These are phyloP conservation scores for Podospora comata DNA, from an alignment of 495 filamentous ascomycete genomes.

Conservation along the genomic window DNA sequence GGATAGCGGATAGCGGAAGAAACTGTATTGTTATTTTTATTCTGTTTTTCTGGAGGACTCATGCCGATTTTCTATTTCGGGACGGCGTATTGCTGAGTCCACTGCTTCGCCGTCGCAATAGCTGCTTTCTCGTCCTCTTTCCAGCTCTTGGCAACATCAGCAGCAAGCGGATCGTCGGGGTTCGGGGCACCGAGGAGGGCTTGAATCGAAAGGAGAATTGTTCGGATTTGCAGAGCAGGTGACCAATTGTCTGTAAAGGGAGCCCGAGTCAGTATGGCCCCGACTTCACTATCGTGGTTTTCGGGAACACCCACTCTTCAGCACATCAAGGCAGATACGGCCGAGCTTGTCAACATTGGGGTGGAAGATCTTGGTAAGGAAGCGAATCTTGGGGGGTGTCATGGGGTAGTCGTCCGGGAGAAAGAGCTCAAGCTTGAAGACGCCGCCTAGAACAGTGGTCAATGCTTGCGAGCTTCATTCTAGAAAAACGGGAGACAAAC, in stretches of 20 bases:
- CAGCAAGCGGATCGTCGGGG: conserved; percentile 93
- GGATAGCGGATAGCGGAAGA: neutral
- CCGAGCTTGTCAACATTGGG: conserved; percentile 98
- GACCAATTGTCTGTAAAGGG: conserved; percentile 88
- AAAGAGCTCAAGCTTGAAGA: conserved; percentile 97
- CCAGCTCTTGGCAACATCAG: conserved; percentile 97
- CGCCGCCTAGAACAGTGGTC: conserved; percentile 60
- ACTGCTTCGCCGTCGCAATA: conserved; percentile 83
- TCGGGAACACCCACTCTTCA: conserved; percentile 72
- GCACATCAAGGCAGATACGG: conserved; percentile 92
- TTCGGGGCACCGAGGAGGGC: conserved; percentile 94
- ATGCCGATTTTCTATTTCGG: conserved; percentile 19
- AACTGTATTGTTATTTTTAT: neutral
- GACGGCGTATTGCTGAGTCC: conserved; percentile 73
- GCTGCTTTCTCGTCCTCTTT: conserved; percentile 91
- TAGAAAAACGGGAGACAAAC: conserved; percentile 41
- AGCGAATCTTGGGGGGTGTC: conserved; percentile 97
- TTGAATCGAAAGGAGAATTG: conserved; percentile 95
- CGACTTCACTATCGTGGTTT: neutral
- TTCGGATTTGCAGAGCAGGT: conserved; percentile 94
- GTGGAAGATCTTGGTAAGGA: conserved; percentile 98
- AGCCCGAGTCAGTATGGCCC: neutral
- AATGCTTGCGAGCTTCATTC: neutral
- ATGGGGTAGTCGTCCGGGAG: conserved; percentile 99
- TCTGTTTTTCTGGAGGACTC: neutral